These are phyloP conservation scores for Candida silvicultrix DNA, from an alignment of 805 yeast species.

Conservation along the genomic window DNA sequence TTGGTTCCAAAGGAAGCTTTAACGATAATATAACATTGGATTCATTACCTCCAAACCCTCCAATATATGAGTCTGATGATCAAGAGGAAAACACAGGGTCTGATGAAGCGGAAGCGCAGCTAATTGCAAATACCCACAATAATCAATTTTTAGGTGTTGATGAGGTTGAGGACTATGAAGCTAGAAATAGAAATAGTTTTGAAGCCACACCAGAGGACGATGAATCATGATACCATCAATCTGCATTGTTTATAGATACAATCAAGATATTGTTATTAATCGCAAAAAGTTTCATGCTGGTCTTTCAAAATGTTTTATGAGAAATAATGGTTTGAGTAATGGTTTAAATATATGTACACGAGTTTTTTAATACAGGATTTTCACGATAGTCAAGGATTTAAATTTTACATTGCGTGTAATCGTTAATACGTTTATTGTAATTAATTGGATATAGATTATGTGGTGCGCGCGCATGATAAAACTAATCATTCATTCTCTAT, in stretches of 20 bases:
- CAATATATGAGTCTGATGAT: constrained; percentile 23
- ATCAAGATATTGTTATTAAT: too few relatives aligned
- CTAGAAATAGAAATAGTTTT: background rate
- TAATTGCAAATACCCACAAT: constrained; percentile 4
- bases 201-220: background rate
- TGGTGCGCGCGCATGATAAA: background rate
- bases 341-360: background rate
- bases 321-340: background rate
- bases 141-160: constrained; percentile 1
- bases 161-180: constrained; percentile 1
- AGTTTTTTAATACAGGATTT: too few relatives aligned
- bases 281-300: too few relatives aligned
- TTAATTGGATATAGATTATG: too few relatives aligned
- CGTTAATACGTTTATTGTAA: background rate
- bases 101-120: background rate
- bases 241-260: background rate
- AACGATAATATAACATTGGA: constrained; percentile 27
- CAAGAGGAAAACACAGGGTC: constrained; percentile 12
- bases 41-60: constrained; percentile 31
- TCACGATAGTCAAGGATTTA: too few relatives aligned
- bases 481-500: background rate
- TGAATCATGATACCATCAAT: background rate
- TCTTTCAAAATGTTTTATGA: too few relatives aligned
- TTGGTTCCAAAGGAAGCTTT: constrained; percentile 17
- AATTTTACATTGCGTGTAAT: too few relatives aligned